Base-by-base conservation (phyloP, 1,139 yeast genomes). In the Suhomyces maxii region DNA sequence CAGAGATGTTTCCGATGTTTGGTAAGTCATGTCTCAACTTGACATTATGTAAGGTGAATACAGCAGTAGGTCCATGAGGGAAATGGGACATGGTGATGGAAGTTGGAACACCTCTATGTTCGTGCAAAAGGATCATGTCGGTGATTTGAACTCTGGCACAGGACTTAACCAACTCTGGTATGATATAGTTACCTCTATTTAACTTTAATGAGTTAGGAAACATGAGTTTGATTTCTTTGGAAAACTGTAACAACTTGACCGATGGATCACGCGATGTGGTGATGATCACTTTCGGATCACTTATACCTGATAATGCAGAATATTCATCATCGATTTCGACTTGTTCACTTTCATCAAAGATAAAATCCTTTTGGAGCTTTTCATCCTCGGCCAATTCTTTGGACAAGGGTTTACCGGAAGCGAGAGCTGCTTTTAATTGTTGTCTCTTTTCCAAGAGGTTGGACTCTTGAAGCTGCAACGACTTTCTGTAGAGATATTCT, bases 71-170 rank as follows among this genome's bases (percentile, higher is more conserved):
- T 0, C 99, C 99, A 65, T 93, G 97, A 6, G 99, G 99, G 66
- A 95, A 88, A 73, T 93, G 99, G 37, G 95, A 86, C 33, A 93
- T 73, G 1, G 99, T 93, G 50, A 93, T 61, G 1, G 97, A 89
- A 0, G 97, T 90, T 42, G 99, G 99, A 0, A 89, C 93, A 79
- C 99, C 99, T 67, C 99, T 80, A 68, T 93, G 99, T 65, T 93
- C 99, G 66, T 93, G 99, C 36, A 95, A 69, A 7, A 95, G 77
- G 23, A 93, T 74, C 58, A 95, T 70, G 63, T 93, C 99, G 2
- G 95, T 85, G 9, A 93, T 83, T 34, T 84, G 79, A 2, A 72
- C 73, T 48, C 74, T 62, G 47, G 85, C 80, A 66, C 98, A 90
- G 2, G 97, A 90, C 41, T 85, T 80, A 5, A 90, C 96, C 42